These are phyloP conservation scores for Globisporangium apiculatum DNA, from an alignment of 352 stramenopile species.

Conservation along the genomic window DNA sequence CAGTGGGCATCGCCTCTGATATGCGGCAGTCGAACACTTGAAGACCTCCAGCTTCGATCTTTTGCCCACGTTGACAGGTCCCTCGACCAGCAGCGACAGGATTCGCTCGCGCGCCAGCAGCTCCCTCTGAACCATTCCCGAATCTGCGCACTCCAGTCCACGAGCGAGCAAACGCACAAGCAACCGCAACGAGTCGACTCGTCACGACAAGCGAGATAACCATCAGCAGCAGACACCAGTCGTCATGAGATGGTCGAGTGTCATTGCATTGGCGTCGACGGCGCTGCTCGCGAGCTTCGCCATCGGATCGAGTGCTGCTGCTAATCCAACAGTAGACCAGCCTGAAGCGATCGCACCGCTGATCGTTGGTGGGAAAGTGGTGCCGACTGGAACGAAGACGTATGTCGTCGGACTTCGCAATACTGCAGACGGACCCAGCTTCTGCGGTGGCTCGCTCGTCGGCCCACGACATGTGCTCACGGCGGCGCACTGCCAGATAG, in stretches of 20 bases:
- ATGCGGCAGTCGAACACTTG: too few relatives aligned
- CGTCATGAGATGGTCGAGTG: too few relatives aligned
- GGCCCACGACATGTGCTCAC: constrained; percentile 31
- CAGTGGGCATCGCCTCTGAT: too few relatives aligned
- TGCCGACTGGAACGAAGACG: constrained; percentile 29
- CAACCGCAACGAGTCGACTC: too few relatives aligned
- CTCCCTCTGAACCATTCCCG: background rate
- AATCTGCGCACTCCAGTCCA: background rate
- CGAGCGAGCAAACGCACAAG: too few relatives aligned
- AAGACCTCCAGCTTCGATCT: too few relatives aligned
- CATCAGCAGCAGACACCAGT: too few relatives aligned
- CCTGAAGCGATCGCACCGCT: constrained; percentile 22
- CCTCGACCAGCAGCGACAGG: too few relatives aligned
- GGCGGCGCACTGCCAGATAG: constrained; percentile 33
- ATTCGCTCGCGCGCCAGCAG: too few relatives aligned
- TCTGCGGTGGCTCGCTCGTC: constrained; percentile 42
- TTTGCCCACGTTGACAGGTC: too few relatives aligned
- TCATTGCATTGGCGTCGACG: background rate
- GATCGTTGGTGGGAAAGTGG: constrained; percentile 38
- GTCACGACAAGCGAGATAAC: too few relatives aligned
- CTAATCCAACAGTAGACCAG: background rate
- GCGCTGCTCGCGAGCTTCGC: background rate
- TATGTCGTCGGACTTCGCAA: constrained; percentile 20
- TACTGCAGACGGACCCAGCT: constrained; percentile 7
- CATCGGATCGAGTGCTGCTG: background rate